These are phyloP conservation scores for Apostasia shenzhenica DNA, from an alignment of 106 monocot species.

Conservation along the genomic window DNA sequence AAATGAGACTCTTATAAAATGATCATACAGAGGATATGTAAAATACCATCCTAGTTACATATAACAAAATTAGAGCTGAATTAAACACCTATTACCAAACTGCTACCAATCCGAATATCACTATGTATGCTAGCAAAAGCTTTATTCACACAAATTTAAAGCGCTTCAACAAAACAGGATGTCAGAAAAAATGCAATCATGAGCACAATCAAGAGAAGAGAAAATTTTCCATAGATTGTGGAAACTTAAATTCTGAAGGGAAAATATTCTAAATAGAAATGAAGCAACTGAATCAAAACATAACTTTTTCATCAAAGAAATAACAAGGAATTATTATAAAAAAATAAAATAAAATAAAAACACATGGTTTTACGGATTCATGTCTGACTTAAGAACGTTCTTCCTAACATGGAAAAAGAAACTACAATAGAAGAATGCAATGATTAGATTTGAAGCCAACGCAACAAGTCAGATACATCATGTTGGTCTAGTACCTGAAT, in stretches of 20 bases:
- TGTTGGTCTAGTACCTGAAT: constrained; percentile 47
- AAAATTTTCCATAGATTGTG: neutral
- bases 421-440: neutral
- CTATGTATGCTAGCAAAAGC: no score
- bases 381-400: no score
- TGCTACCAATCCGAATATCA: neutral
- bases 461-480: neutral
- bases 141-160: neutral
- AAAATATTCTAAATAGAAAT: no score
- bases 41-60: no score
- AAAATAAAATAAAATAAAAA: no score
- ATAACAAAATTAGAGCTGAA: no score
- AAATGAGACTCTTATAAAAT: no score
- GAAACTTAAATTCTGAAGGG: neutral
- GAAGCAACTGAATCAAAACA: no score
- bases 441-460: neutral
- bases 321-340: no score
- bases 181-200: neutral
- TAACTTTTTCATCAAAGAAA: no score
- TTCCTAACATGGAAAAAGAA: neutral
- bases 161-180: neutral
- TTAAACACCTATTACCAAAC: neutral
- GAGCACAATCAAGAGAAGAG: neutral
- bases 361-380: no score
- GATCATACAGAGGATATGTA: no score